Conservation (phyloP, 202 grass and related monocot species). For the Zizania palustris region DNA sequence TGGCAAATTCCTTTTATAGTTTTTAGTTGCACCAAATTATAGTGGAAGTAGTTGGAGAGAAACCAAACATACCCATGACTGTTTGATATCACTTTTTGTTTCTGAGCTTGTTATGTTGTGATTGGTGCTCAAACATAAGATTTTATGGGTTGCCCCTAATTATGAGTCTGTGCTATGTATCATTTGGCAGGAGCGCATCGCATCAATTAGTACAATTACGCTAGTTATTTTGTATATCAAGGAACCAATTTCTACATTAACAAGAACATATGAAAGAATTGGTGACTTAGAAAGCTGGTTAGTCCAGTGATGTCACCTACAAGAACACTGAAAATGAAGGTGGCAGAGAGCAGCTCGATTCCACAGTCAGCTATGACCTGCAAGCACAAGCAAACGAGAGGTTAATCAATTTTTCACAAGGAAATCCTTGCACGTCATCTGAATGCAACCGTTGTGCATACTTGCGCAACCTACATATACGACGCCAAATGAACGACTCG, state of each 20-base stretch:
- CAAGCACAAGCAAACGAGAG: constrained; percentile 26
- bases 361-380: constrained; percentile 91
- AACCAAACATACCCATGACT: constrained; percentile 8
- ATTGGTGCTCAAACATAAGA: not conserved
- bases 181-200: too few relatives aligned
- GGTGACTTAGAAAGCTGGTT: not conserved
- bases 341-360: constrained; percentile 65
- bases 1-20: not conserved
- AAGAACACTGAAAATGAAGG: constrained; percentile 82
- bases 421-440: not conserved
- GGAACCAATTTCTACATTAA: not conserved
- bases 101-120: not conserved
- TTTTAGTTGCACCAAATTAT: not conserved
- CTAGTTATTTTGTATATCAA: too few relatives aligned
- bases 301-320: constrained; percentile 47
- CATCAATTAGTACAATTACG: too few relatives aligned
- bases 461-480: not conserved
- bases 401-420: not conserved
- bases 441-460: not conserved
- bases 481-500: not conserved
- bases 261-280: not conserved
- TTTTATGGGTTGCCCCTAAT: not conserved
- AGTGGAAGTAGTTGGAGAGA: not conserved
- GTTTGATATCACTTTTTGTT: not conserved
- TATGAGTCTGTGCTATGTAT: not conserved